Evolutionary conservation across 2,329 filamentous ascomycete genomes (phyloP), one percentile per base, ranked within the genome.

Genomic region (Cladosporium phlei): DNA sequence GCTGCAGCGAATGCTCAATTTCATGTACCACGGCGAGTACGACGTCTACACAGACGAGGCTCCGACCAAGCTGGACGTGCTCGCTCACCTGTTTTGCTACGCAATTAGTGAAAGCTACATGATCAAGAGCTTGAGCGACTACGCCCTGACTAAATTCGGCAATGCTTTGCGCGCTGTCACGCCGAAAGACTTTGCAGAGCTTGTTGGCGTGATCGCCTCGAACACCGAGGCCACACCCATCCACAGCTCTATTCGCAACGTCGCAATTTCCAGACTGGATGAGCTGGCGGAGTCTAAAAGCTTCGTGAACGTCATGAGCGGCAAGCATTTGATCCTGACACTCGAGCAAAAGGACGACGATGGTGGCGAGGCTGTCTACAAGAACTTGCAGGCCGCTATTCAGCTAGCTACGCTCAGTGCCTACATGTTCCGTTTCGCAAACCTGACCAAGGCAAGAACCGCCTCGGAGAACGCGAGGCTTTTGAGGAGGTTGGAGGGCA

Each of bases 11-110:
- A 43, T 57, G 45, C 37, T 57, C 2, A 42, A 49, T 7, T 55
- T 39, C 40, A 48, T 57, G 21, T 54, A 55, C 35, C 21, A 35
- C 4, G 49, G 44, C 6, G 40, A 48, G 12, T 57, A 57, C 46
- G 44, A 16, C 12, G 19, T 32, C 3, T 21, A 16, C 4, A 8
- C 16, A 3, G 34, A 21, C 3, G 33, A 38, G 14, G 29, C 22
- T 1, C 12, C 21, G n/a, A 38, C 38, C 12, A 33, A n/a, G 17
- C 12, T 32, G 3, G 28, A 24, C 8, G 38, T 43, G 5, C 38
- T 43, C 14, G 9, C 38, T 5, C 38, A 43, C 20, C 8, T 43
- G 3, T 24, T 14, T 16, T 43, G 38, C 28, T 25, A 25, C n/a
- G 29, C 28, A 7, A 43, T 43, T 12, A 29, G 11, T 11, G n/a